phyloP scores from a whole-genome alignment of 257 asterid species.

The Scutellaria baicalensis region DNA sequence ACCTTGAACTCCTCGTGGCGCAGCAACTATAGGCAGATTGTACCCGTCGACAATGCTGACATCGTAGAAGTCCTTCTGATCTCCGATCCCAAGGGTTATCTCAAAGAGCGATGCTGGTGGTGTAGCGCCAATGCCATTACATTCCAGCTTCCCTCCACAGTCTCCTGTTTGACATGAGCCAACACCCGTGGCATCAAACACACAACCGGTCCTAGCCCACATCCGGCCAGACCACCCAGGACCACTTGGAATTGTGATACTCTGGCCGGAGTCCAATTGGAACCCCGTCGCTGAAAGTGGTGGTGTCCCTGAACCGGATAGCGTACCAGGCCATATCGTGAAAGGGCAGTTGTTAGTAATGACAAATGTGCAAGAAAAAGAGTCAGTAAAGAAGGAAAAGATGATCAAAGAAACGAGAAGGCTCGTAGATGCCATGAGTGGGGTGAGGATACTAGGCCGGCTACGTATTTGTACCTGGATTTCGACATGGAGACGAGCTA shows the following conservation, averaged over 20 bases:
- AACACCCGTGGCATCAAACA: constrained; percentile 46
- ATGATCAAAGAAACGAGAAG: constrained; percentile 14
- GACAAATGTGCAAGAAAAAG: constrained; percentile 40
- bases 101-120: constrained; percentile 81
- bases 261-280: constrained; percentile 54
- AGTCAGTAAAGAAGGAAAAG: constrained; percentile 18
- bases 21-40: constrained; percentile 58
- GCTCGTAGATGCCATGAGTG: constrained; percentile 33
- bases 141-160: constrained; percentile 71
- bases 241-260: constrained; percentile 33
- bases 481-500: neutral
- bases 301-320: constrained; percentile 68
- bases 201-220: constrained; percentile 87
- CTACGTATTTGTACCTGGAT: constrained; percentile 33
- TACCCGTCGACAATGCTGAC: constrained; percentile 83
- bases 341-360: constrained; percentile 58
- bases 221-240: constrained; percentile 87
- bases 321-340: constrained; percentile 82
- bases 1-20: constrained; percentile 40
- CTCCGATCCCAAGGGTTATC: constrained; percentile 72
- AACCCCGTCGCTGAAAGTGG: constrained; percentile 69
- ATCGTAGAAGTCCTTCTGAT: constrained; percentile 58
- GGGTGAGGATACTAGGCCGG: neutral
- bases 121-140: constrained; percentile 62
- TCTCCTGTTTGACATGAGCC: constrained; percentile 84